A percentile compares a stretch with the other conserved stretches of the same genome.
Conservation (phyloP, 2,329 filamentous ascomycete genomes). For the Neonectria ditissima region DNA sequence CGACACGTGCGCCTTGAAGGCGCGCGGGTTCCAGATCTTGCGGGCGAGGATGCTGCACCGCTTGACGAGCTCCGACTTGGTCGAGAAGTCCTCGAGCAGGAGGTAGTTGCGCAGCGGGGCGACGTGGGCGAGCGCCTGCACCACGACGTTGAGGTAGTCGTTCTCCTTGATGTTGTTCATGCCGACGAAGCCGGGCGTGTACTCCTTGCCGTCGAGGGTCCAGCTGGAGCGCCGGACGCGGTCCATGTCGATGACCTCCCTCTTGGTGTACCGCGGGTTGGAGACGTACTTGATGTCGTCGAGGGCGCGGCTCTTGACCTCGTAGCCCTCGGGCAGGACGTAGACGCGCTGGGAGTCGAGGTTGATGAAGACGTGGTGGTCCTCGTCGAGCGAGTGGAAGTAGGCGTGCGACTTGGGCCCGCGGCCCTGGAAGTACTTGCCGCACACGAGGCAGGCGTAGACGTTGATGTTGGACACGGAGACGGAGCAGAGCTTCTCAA, state of each 20-base stretch:
- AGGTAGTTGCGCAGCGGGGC: slow-evolving; percentile 90
- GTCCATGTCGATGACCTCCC: slow-evolving; percentile 85
- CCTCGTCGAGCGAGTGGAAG: slow-evolving; percentile 94
- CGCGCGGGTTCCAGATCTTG: slow-evolving; percentile 97
- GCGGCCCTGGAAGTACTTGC: slow-evolving; percentile 96
- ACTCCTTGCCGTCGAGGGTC: slow-evolving; percentile 86
- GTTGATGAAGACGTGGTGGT: slow-evolving; percentile 98
- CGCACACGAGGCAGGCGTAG: slow-evolving; percentile 96
- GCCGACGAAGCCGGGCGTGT: slow-evolving; percentile 93
- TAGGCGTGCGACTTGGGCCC: slow-evolving; percentile 96
- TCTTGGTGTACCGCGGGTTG: slow-evolving; percentile 85
- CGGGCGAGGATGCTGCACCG: slow-evolving; percentile 90
- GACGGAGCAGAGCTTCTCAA: slow-evolving; percentile 97
- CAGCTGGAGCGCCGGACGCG: slow-evolving; percentile 70
- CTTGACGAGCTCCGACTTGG: slow-evolving; percentile 82
- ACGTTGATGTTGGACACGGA: slow-evolving; percentile 98
- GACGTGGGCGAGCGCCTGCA: slow-evolving; percentile 92
- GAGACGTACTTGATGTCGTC: slow-evolving; percentile 99
- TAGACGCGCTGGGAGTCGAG: slow-evolving; percentile 93
- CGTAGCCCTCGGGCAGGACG: slow-evolving; percentile 95
- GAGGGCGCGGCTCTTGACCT: slow-evolving; percentile 92
- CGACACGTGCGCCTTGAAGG: slow-evolving; percentile 96
- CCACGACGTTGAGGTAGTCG: slow-evolving; percentile 96
- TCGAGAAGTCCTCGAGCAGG: slow-evolving; percentile 84
- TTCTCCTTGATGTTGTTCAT: slow-evolving; percentile 99